These are phyloP conservation scores for Cyamopsis tetragonoloba DNA, from an alignment of 306 rosid genomes.

Conservation along the genomic window DNA sequence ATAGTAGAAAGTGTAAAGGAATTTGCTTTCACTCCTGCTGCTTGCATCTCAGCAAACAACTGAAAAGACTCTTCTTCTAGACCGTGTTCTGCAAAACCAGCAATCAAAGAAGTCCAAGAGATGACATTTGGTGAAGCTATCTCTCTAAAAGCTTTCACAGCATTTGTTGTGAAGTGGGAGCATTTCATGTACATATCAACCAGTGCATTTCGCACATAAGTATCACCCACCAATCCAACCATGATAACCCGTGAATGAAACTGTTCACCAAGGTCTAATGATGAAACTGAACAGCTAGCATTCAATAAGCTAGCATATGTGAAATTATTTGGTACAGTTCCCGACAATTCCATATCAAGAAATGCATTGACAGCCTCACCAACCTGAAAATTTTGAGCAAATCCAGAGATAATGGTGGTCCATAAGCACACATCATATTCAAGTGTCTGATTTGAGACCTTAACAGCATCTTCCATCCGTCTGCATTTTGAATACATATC, in stretches of 20 bases:
- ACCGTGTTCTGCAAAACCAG: constrained; percentile 57
- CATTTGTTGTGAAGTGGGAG: constrained; percentile 36
- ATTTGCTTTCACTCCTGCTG: constrained; percentile 55
- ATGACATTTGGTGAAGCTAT: constrained; percentile 48
- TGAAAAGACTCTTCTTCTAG: constrained; percentile 44
- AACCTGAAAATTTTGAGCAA: constrained; percentile 38
- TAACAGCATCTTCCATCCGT: constrained; percentile 45
- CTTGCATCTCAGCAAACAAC: constrained; percentile 50
- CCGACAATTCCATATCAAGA: constrained; percentile 45
- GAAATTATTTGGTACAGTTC: constrained; percentile 48
- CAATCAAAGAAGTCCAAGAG: constrained; percentile 69
- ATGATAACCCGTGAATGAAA: constrained; percentile 45
- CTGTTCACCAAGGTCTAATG: constrained; percentile 51
- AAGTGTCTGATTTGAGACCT: constrained; percentile 52
- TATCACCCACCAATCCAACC: constrained; percentile 55
- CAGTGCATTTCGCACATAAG: constrained; percentile 52
- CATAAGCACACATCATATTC: constrained; percentile 59
- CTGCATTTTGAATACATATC: constrained; percentile 56
- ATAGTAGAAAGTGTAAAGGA: constrained; percentile 46
- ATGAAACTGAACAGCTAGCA: constrained; percentile 44
- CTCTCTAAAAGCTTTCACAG: constrained; percentile 44
- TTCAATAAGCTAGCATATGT: constrained; percentile 51
- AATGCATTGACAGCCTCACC: constrained; percentile 48
- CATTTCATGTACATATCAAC: constrained; percentile 70
- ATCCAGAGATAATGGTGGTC: constrained; percentile 60